Conservation (phyloP, 805 yeast species). For the Cyberlindnera amylophila region DNA sequence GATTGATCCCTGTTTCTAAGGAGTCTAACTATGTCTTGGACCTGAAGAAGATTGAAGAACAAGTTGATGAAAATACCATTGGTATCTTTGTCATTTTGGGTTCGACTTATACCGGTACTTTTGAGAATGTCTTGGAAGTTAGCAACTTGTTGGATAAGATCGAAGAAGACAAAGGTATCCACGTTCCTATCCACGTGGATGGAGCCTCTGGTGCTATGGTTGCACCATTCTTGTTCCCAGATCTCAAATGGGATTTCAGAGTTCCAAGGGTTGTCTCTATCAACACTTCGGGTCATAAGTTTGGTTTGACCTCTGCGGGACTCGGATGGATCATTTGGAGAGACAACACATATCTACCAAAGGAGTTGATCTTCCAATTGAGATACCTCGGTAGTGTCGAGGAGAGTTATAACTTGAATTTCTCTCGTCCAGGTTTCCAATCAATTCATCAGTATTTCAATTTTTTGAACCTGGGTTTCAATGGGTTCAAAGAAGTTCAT, state of each 20-base stretch:
- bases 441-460: conserved; percentile 85
- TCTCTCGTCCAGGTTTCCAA: conserved; percentile 90
- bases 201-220: conserved; percentile 91
- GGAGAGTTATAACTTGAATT: conserved; percentile 81
- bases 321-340: conserved; percentile 91
- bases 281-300: conserved; percentile 90
- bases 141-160: conserved; percentile 62
- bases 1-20: conserved; percentile 63
- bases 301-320: conserved; percentile 88
- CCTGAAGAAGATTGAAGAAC: conserved; percentile 50
- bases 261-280: conserved; percentile 75
- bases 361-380: conserved; percentile 69
- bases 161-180: conserved; percentile 60
- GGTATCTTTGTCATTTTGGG: conserved; percentile 88
- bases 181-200: conserved; percentile 85
- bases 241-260: conserved; percentile 80
- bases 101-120: conserved; percentile 90
- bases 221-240: conserved; percentile 80
- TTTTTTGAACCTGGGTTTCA: conserved; percentile 63
- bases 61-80: conserved; percentile 86
- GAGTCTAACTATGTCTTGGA: conserved; percentile 65
- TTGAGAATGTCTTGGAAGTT: conserved; percentile 69
- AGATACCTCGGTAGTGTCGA: conserved; percentile 86
- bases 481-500: conserved; percentile 67
- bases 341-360: conserved; percentile 58